Evolutionary conservation across 305 asterid species (phyloP), one percentile per base, ranked within the genome.

Genomic region (Fraxinus sp.): DNA sequence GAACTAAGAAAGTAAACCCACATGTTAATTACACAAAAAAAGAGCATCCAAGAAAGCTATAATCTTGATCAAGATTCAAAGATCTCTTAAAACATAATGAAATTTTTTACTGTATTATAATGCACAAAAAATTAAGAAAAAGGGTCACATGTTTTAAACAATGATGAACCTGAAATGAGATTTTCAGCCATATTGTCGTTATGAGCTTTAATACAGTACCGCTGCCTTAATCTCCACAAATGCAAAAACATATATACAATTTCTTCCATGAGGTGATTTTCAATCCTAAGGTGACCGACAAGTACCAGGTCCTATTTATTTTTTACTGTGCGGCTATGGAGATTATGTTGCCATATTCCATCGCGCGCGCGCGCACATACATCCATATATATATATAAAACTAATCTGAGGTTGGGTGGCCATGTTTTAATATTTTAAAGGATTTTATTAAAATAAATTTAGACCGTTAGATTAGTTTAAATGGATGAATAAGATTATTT

Each of bases 251-350:
- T 0, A 10, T 9, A 43, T 43, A 43, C 52, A 43, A 43, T 43
- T 10, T 10, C 52, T 43, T 43, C 52, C 88, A n/a, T 75, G 36
- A 8, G 78, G 83, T 82, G 79, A 46, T 41, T 35, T 74, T 66
- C 66, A 75, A 52, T 74, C 78, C 82, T 78, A 59, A 85, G 88
- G 87, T 86, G 87, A 85, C 80, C 72, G 90, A 85, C 81, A 88
- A 92, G 86, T 84, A 85, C 85, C 86, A 83, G 73, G 89, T 78
- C 84, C 2, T 9, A 28, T 52, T 72, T 36, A 22, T 49, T 24
- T 13, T 43, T 13, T 43, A 43, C 16, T 43, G 52, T 43, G 16
- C 16, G 14, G 52, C 16, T 43, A 10, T 43, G 52, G 52, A 43
- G 52, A 43, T 43, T 43, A 43, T 10, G 10, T 37, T 6, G 41